phyloP scores from a whole-genome alignment of 2,329 filamentous ascomycete species.

The Ceratocystis huliohia region DNA sequence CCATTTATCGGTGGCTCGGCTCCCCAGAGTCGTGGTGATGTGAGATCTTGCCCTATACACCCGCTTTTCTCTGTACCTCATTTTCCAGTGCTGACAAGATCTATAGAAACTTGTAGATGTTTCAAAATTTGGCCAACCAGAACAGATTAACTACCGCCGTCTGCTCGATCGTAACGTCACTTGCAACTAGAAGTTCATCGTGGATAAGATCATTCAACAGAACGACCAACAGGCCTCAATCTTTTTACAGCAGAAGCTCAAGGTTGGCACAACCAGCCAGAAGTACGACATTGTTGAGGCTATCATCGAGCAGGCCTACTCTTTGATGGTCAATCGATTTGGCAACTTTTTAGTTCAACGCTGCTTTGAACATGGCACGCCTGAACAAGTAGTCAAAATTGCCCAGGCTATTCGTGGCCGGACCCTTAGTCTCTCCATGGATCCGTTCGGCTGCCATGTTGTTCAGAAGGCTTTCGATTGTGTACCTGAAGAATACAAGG shows the following conservation, averaged over 20 bases:
- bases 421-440: slow-evolving; percentile 90
- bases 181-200: slow-evolving; percentile 98
- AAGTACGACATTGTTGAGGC: slow-evolving; percentile 96
- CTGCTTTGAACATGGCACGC: slow-evolving; percentile 95
- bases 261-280: slow-evolving; percentile 86
- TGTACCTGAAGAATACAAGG: slow-evolving; percentile 94
- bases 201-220: slow-evolving; percentile 98
- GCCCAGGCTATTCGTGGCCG: slow-evolving; percentile 89
- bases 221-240: slow-evolving; percentile 99
- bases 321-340: slow-evolving; percentile 95
- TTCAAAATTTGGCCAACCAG: slow-evolving; percentile 36
- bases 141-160: slow-evolving; percentile 91
- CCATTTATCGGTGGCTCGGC: neutral
- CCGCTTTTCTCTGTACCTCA: neutral
- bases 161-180: slow-evolving; percentile 90
- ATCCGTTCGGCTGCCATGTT: slow-evolving; percentile 95
- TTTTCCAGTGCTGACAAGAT: neutral
- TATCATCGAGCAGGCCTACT: slow-evolving; percentile 88
- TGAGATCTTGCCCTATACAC: neutral
- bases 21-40: slow-evolving; percentile 13
- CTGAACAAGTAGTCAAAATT: slow-evolving; percentile 88
- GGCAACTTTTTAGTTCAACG: slow-evolving; percentile 97
- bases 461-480: slow-evolving; percentile 98
- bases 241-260: slow-evolving; percentile 97
- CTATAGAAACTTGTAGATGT: slow-evolving; percentile 7